Evolutionary conservation across 2,329 filamentous ascomycete species (phyloP).

Genomic region (Lachnellula arida): DNA sequence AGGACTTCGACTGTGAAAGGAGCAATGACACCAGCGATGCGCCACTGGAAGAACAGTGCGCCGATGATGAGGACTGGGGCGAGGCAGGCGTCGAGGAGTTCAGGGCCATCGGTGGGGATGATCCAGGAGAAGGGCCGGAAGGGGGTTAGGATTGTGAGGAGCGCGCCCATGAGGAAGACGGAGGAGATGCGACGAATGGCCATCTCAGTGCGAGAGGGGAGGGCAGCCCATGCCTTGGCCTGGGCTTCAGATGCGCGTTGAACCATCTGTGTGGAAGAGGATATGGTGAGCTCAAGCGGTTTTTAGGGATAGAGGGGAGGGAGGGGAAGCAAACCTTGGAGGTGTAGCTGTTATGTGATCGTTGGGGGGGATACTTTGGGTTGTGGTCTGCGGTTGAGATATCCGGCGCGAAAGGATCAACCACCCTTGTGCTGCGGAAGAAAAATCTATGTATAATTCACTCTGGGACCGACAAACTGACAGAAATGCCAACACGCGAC

Average conservation of each 20-base stretch:
- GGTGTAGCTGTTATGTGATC: background rate
- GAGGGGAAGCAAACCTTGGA: background rate
- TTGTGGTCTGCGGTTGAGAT: background rate
- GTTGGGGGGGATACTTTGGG: background rate
- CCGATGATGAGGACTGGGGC: conserved; percentile 16
- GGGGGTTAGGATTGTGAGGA: conserved; percentile 18
- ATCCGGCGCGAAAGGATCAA: background rate
- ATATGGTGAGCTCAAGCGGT: background rate
- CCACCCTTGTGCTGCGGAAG: too few relatives aligned
- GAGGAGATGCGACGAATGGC: conserved; percentile 17
- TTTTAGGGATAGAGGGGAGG: background rate
- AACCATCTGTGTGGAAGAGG: conserved; percentile 11
- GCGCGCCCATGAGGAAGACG: conserved; percentile 14
- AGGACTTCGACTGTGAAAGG: conserved; percentile 8
- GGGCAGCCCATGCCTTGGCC: conserved; percentile 10
- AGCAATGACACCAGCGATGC: conserved; percentile 14
- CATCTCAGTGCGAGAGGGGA: conserved; percentile 16
- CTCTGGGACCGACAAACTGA: background rate
- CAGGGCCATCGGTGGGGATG: conserved; percentile 10
- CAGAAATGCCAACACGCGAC: background rate
- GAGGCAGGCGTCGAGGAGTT: conserved; percentile 18
- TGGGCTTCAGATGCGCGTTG: conserved; percentile 9
- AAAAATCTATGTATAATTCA: too few relatives aligned
- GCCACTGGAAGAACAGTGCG: conserved; percentile 20
- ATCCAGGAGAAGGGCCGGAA: conserved; percentile 21